Evolutionary conservation across 208 protist genomes (phyloP).

Genomic region (Willaertia magna): DNA sequence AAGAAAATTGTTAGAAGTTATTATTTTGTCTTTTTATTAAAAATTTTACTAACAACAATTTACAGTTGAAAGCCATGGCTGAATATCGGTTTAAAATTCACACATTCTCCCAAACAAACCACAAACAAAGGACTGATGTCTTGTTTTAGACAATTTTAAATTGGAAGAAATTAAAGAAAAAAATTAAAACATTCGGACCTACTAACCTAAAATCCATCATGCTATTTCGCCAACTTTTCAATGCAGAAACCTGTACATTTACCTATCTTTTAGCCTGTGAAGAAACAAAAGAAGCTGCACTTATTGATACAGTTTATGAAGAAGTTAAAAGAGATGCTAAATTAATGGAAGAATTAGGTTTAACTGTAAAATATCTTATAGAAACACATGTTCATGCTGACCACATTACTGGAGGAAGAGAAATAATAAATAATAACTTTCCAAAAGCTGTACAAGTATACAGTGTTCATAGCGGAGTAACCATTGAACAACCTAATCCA

Average conservation of each 20-base stretch:
- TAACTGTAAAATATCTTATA: neutral
- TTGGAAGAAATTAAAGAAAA: too few relatives aligned
- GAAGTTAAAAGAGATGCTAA: neutral
- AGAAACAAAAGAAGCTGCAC: neutral
- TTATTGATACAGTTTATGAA: neutral
- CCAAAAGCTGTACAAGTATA: neutral
- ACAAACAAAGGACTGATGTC: too few relatives aligned
- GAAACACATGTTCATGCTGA: constrained; percentile 2
- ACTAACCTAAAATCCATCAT: too few relatives aligned
- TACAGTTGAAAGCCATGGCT: too few relatives aligned
- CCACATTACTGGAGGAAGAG: neutral
- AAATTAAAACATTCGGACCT: too few relatives aligned
- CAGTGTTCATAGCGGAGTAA: neutral
- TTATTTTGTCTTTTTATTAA: too few relatives aligned
- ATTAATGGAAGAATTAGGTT: neutral
- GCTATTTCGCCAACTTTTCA: neutral
- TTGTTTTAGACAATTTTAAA: too few relatives aligned
- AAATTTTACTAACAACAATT: too few relatives aligned
- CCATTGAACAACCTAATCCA: too few relatives aligned
- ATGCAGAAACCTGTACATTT: neutral
- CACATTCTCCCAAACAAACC: too few relatives aligned
- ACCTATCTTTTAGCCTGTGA: neutral
- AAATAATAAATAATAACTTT: neutral
- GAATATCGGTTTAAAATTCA: too few relatives aligned
- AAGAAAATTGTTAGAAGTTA: too few relatives aligned